These are phyloP conservation scores for Leccinum aurantiacum DNA, from an alignment of 768 basidiomycete species.

Conservation along the genomic window DNA sequence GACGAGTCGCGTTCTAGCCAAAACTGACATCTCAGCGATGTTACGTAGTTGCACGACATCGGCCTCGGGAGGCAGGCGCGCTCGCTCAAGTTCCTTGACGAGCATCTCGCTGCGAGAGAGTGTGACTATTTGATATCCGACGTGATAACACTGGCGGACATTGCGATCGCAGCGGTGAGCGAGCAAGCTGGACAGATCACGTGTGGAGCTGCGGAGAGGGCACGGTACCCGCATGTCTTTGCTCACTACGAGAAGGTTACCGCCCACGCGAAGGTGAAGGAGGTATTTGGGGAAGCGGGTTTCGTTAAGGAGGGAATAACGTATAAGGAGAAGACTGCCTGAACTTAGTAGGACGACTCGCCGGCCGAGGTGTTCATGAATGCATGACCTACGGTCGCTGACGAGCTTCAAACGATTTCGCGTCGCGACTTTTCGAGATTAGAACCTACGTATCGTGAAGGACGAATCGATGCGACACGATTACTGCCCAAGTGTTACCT, in stretches of 20 bases:
- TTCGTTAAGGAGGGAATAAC: slow-evolving; percentile 20
- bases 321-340: slow-evolving; percentile 13
- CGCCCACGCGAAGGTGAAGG: slow-evolving; percentile 19
- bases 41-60: slow-evolving; percentile 19
- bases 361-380: too few relatives aligned
- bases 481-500: too few relatives aligned
- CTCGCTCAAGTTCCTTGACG: slow-evolving; percentile 26
- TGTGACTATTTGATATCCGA: slow-evolving; percentile 27
- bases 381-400: too few relatives aligned
- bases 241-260: slow-evolving; percentile 26
- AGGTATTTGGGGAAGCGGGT: slow-evolving; percentile 15
- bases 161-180: slow-evolving; percentile 23
- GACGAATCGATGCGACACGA: neutral
- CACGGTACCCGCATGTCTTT: slow-evolving; percentile 25
- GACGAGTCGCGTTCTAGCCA: neutral
- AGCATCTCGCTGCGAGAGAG: slow-evolving; percentile 18
- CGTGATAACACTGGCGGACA: slow-evolving; percentile 28
- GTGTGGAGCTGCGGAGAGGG: slow-evolving; percentile 29
- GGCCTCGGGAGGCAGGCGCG: slow-evolving; percentile 21
- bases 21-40: neutral
- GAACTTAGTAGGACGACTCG: neutral
- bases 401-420: neutral
- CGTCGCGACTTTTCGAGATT: neutral
- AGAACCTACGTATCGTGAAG: neutral
- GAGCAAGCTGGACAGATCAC: slow-evolving; percentile 25